These are phyloP conservation scores for Pichia pseudocactophila DNA, from an alignment of 805 yeast species.

Conservation along the genomic window DNA sequence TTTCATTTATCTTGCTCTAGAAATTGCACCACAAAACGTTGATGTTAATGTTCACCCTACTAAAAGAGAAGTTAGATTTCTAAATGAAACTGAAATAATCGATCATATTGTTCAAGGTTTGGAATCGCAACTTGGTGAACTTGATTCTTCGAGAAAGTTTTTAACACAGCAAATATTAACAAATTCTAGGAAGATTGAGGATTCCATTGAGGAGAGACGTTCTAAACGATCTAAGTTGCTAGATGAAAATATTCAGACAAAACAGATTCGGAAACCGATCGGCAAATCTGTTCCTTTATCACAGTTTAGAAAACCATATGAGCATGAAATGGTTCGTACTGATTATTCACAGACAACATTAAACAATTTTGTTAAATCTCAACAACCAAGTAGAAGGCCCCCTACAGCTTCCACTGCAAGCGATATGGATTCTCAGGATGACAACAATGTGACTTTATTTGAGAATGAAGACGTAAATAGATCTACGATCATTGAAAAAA, in stretches of 20 bases:
- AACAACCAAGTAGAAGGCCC: background rate
- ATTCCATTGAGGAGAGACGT: constrained; percentile 5
- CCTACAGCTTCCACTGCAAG: background rate
- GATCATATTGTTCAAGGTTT: constrained; percentile 45
- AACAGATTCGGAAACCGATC: background rate
- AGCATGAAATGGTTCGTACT: constrained; percentile 61
- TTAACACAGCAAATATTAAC: constrained; percentile 51
- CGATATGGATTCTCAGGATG: background rate
- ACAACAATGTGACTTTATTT: background rate
- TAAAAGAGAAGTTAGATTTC: constrained; percentile 80
- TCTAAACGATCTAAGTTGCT: constrained; percentile 4
- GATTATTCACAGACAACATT: constrained; percentile 56
- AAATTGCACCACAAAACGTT: constrained; percentile 55
- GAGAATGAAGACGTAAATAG: background rate
- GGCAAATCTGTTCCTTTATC: constrained; percentile 8
- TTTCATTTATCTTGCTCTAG: constrained; percentile 67
- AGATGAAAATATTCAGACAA: background rate
- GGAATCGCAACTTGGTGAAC: constrained; percentile 40
- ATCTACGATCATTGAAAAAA: constrained; percentile 2
- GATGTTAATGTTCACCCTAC: constrained; percentile 97
- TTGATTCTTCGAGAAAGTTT: constrained; percentile 63
- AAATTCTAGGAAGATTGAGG: constrained; percentile 17
- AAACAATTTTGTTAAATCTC: constrained; percentile 27
- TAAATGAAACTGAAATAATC: constrained; percentile 79
- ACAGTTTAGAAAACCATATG: constrained; percentile 36